These are phyloP conservation scores for Spraguea lophii DNA, from an alignment of 371 early-diverging fungal species.

Conservation along the genomic window DNA sequence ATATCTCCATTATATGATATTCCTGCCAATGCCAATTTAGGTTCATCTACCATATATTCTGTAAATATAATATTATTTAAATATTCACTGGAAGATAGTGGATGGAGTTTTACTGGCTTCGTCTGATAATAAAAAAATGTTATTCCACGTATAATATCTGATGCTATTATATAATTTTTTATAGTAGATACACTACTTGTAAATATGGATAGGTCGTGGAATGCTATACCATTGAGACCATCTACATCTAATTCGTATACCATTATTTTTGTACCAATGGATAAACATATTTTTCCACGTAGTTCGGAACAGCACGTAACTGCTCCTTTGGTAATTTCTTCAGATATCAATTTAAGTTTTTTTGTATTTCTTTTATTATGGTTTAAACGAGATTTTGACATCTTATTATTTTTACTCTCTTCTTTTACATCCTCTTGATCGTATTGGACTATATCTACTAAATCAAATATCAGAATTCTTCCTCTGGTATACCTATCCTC, in stretches of 20 bases:
- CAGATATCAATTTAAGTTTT: constrained; percentile 35
- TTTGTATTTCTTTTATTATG: no score
- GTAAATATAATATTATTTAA: constrained; percentile 9
- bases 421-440: no score
- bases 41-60: neutral
- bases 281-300: constrained; percentile 29
- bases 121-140: constrained; percentile 41
- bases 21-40: constrained; percentile 5
- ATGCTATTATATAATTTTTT: constrained; percentile 39
- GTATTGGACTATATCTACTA: constrained; percentile 37
- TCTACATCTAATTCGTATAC: constrained; percentile 40
- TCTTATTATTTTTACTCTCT: constrained; percentile 20
- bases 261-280: constrained; percentile 41
- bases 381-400: constrained; percentile 18
- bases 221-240: constrained; percentile 39
- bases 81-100: constrained; percentile 25
- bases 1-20: constrained; percentile 9
- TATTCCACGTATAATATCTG: constrained; percentile 41
- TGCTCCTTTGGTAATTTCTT: constrained; percentile 37
- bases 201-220: constrained; percentile 40
- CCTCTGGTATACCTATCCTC: constrained; percentile 39
- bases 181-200: constrained; percentile 24
- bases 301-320: constrained; percentile 17
- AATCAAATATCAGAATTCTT: constrained; percentile 36
- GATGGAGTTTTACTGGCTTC: constrained; percentile 37